Conservation (phyloP, 2,329 filamentous ascomycete species). For the Botryosphaeria dothidea region DNA sequence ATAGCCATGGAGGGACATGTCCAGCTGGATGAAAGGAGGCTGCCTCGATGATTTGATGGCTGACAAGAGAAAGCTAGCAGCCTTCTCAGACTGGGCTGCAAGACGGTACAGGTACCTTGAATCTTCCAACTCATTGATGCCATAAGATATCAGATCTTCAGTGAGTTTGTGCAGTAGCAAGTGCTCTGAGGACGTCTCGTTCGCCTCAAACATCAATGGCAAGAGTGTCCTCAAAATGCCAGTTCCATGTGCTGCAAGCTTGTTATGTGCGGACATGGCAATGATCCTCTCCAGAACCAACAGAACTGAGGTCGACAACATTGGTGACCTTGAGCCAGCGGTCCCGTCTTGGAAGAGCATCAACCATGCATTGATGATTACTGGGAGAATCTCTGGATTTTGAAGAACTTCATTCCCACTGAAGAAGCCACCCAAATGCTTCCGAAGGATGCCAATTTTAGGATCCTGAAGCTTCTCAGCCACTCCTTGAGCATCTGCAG, state of each 20-base stretch:
- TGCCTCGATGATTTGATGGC: conserved; percentile 73
- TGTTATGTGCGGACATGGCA: conserved; percentile 38
- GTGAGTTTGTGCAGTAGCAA: conserved; percentile 66
- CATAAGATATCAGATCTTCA: conserved; percentile 68
- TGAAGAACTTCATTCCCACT: conserved; percentile 43
- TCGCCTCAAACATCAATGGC: conserved; percentile 31
- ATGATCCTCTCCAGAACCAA: conserved; percentile 37
- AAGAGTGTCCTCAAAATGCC: conserved; percentile 36
- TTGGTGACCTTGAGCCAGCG: conserved; percentile 34
- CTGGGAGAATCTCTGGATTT: conserved; percentile 42
- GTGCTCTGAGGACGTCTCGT: background rate
- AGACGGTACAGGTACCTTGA: conserved; percentile 72
- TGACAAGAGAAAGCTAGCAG: conserved; percentile 70
- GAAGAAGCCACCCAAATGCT: conserved; percentile 36
- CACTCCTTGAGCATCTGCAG: background rate
- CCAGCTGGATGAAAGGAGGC: conserved; percentile 89
- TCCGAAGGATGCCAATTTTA: conserved; percentile 25
- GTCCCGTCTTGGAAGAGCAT: conserved; percentile 34
- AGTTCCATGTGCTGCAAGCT: conserved; percentile 38
- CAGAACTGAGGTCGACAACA: conserved; percentile 38
- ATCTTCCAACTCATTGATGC: conserved; percentile 79
- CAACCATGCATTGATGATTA: conserved; percentile 41
- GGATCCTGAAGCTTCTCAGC: conserved; percentile 19
- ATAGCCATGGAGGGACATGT: conserved; percentile 83
- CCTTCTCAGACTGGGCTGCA: conserved; percentile 52